phyloP scores from a whole-genome alignment of 768 basidiomycete genomes.

The Suillus subluteus region DNA sequence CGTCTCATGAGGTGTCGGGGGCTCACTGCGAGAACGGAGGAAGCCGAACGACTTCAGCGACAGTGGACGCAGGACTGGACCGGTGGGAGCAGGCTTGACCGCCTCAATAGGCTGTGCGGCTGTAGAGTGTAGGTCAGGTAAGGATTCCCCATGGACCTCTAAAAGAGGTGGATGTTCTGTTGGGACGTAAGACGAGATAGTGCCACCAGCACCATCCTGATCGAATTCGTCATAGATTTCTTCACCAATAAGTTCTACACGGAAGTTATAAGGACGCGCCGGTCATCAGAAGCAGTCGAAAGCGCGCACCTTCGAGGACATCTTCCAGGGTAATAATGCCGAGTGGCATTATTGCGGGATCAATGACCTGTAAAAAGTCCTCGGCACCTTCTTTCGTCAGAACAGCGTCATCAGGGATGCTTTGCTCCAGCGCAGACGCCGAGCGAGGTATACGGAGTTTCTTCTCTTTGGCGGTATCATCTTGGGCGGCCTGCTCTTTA shows the following conservation, averaged over 20 bases:
- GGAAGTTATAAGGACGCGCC: neutral
- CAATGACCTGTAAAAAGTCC: conserved; percentile 84
- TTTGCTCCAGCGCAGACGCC: conserved; percentile 67
- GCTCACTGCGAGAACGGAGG: conserved; percentile 59
- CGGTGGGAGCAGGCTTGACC: conserved; percentile 21
- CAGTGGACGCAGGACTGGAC: conserved; percentile 41
- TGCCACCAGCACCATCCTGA: conserved; percentile 68
- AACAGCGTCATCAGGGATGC: conserved; percentile 88
- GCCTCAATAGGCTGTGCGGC: neutral
- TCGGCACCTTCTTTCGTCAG: conserved; percentile 73
- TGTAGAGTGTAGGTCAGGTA: conserved; percentile 13
- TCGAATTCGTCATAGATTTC: conserved; percentile 95
- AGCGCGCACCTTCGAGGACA: conserved; percentile 74
- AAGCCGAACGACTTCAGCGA: conserved; percentile 53
- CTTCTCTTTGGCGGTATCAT: conserved; percentile 20
- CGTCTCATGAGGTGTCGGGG: conserved; percentile 52
- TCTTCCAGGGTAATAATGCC: conserved; percentile 95
- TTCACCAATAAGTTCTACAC: conserved; percentile 84
- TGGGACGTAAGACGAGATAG: conserved; percentile 47
- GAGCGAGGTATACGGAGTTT: conserved; percentile 34
- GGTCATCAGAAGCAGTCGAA: neutral
- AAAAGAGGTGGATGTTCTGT: conserved; percentile 31
- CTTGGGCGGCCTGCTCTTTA: conserved; percentile 9
- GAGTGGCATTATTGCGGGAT: conserved; percentile 81
- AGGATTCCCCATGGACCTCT: conserved; percentile 29